A percentile compares a stretch with the other conserved stretches of the same genome.
Evolutionary conservation across 2,329 filamentous ascomycete genomes (phyloP).

Genomic region (Parastagonospora avenae): DNA sequence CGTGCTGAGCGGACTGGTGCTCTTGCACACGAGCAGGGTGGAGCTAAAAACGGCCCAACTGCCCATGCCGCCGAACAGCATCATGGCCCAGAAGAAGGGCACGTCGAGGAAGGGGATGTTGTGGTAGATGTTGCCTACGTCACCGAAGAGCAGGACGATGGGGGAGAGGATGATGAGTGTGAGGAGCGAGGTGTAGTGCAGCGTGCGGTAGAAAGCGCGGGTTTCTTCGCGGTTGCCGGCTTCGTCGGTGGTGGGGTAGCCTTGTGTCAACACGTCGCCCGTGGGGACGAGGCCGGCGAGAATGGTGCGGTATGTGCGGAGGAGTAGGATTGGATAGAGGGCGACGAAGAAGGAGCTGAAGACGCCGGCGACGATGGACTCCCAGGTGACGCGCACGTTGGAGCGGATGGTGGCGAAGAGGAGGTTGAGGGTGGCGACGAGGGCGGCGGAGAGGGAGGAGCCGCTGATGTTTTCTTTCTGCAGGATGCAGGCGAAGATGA

Average conservation of each 20-base stretch:
- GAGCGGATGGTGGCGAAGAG: slow-evolving; percentile 55
- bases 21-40: slow-evolving; percentile 56
- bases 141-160: slow-evolving; percentile 57
- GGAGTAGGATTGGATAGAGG: slow-evolving; percentile 57
- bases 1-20: slow-evolving; percentile 57
- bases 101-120: slow-evolving; percentile 62
- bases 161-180: slow-evolving; percentile 57
- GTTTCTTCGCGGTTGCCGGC: slow-evolving; percentile 52
- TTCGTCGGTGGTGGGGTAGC: slow-evolving; percentile 43
- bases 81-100: slow-evolving; percentile 62
- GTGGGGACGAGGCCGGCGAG: slow-evolving; percentile 52
- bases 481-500: slow-evolving; percentile 56
- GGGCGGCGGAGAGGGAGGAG: slow-evolving; percentile 55
- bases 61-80: slow-evolving; percentile 54
- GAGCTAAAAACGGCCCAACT: slow-evolving; percentile 56
- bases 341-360: slow-evolving; percentile 59
- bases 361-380: slow-evolving; percentile 57
- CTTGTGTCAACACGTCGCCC: slow-evolving; percentile 49
- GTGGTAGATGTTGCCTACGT: slow-evolving; percentile 54
- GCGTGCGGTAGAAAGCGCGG: slow-evolving; percentile 56
- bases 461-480: slow-evolving; percentile 54
- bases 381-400: slow-evolving; percentile 56
- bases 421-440: slow-evolving; percentile 58
- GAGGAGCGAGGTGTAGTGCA: slow-evolving; percentile 59
- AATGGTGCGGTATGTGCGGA: slow-evolving; percentile 56